These are phyloP conservation scores for Corynascus novoguineensis DNA, from an alignment of 495 filamentous ascomycete species.

Conservation along the genomic window DNA sequence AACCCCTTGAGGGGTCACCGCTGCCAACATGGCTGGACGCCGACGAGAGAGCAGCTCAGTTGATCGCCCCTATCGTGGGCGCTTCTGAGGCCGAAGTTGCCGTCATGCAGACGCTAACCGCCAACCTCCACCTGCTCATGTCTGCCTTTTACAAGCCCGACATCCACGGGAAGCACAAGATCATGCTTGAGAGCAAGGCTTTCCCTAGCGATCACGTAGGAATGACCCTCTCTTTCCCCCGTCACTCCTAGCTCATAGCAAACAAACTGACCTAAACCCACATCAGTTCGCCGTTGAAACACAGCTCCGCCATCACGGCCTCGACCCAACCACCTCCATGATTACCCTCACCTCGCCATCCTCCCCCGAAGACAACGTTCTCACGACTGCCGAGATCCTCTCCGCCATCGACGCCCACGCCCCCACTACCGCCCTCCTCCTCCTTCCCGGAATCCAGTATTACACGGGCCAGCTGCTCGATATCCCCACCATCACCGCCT, in stretches of 20 bases:
- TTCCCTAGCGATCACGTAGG: constrained; percentile 86
- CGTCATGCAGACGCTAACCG: constrained; percentile 89
- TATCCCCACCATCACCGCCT: constrained; percentile 73
- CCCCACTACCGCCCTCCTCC: constrained; percentile 65
- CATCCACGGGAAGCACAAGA: constrained; percentile 68
- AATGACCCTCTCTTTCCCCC: not conserved
- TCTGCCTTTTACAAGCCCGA: constrained; percentile 82
- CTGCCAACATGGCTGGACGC: constrained; percentile 77
- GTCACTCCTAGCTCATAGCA: not conserved
- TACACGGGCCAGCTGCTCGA: constrained; percentile 92
- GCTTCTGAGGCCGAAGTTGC: constrained; percentile 74
- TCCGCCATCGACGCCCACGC: constrained; percentile 72
- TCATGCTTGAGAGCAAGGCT: constrained; percentile 88
- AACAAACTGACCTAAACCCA: not conserved
- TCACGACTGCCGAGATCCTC: constrained; percentile 70
- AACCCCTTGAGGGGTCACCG: constrained; percentile 65
- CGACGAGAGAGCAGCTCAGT: constrained; percentile 62
- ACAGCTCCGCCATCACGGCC: constrained; percentile 73
- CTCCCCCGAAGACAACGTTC: constrained; percentile 42
- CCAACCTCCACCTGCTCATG: constrained; percentile 87
- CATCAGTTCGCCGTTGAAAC: constrained; percentile 78
- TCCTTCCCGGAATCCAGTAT: constrained; percentile 89
- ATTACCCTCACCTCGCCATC: constrained; percentile 62
- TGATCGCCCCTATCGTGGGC: constrained; percentile 85
- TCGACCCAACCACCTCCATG: constrained; percentile 64